phyloP scores from a whole-genome alignment of 108 stramenopile genomes.

The Nannochloropsis gaditana region DNA sequence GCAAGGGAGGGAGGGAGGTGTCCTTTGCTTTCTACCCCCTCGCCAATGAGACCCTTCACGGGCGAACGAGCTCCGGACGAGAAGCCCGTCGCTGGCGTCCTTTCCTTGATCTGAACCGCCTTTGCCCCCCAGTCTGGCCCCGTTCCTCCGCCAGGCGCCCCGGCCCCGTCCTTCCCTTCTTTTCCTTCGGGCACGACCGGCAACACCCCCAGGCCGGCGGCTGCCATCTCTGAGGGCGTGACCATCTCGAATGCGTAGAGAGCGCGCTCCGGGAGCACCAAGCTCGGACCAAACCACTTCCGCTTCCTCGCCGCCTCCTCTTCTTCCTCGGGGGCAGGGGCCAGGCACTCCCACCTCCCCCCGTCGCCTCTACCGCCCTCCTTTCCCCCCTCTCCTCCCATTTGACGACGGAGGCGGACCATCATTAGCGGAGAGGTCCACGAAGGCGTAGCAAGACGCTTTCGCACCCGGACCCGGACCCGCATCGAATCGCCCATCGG shows the following conservation, averaged over 20 bases:
- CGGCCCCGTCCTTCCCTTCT: background rate
- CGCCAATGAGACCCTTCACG: too few species aligned
- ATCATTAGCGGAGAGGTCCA: background rate
- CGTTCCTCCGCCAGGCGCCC: background rate
- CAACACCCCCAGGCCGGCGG: background rate
- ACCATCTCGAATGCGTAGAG: conserved; percentile 13
- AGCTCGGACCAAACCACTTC: background rate
- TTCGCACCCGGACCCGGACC: background rate
- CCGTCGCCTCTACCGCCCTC: background rate
- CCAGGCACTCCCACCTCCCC: background rate
- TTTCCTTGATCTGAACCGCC: background rate
- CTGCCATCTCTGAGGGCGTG: background rate
- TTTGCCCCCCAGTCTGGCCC: background rate
- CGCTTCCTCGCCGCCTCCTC: background rate
- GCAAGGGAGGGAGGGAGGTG: background rate
- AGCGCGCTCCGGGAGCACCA: too few species aligned
- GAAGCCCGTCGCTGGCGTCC: too few species aligned
- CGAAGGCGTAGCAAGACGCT: background rate
- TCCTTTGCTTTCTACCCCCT: too few species aligned
- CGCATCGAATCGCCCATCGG: background rate
- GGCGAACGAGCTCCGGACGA: too few species aligned
- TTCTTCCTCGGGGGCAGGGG: background rate
- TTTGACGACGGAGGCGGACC: background rate
- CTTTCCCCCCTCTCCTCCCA: conserved; percentile 2
- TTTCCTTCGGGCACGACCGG: background rate